Evolutionary conservation across 2,329 filamentous ascomycete genomes (phyloP).

Genomic region (Pseudofabraea citricarpa): DNA sequence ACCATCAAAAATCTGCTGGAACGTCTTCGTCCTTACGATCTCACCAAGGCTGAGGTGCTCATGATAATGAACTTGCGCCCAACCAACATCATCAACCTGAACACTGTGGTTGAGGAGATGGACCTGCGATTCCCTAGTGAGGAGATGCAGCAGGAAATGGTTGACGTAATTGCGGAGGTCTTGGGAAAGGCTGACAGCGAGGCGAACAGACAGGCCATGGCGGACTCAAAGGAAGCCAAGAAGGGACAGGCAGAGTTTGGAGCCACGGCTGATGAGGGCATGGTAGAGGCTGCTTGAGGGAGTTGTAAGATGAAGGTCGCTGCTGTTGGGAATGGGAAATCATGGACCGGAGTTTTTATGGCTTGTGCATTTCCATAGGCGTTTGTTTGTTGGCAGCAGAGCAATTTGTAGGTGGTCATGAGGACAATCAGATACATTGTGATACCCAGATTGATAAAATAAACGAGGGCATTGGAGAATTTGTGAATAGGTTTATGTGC

Average conservation of each 20-base stretch:
- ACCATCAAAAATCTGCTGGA: conserved; percentile 50
- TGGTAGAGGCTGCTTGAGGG: conserved; percentile 9
- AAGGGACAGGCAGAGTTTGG: conserved; percentile 9
- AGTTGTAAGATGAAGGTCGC: conserved; percentile 9
- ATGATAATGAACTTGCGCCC: conserved; percentile 66
- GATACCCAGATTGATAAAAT: background rate
- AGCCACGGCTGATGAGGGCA: conserved; percentile 9
- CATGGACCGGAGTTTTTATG: background rate
- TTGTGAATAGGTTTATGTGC: no score
- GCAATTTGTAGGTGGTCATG: background rate
- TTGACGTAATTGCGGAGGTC: conserved; percentile 50
- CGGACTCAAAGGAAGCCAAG: conserved; percentile 16
- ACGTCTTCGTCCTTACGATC: conserved; percentile 49
- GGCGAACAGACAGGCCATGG: conserved; percentile 24
- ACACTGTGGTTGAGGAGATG: conserved; percentile 62
- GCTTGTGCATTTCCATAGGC: background rate
- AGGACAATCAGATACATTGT: background rate
- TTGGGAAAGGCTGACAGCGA: conserved; percentile 39
- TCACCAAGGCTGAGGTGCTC: conserved; percentile 64
- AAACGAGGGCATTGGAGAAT: no score
- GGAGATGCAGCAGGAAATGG: conserved; percentile 50
- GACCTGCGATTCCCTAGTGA: conserved; percentile 53
- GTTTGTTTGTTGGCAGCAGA: background rate
- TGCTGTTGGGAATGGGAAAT: background rate
- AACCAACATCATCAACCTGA: conserved; percentile 49